Percentiles rank a stretch among this genome's conserved stretches.
Conservation (phyloP, 2,329 filamentous ascomycete species). For the Lachnellula subtilissima region DNA sequence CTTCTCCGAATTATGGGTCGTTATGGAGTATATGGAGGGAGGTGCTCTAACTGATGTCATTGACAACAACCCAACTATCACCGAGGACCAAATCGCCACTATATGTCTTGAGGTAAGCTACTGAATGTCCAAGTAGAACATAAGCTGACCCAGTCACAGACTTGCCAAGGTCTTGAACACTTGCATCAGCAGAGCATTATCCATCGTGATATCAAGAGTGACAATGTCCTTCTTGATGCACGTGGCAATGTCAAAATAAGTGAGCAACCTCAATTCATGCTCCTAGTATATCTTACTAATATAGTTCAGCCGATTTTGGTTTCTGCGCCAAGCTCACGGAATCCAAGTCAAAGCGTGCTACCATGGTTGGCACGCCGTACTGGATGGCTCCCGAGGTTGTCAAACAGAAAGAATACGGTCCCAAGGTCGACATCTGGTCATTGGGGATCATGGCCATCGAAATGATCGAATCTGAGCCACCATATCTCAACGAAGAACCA, state of each 20-base stretch:
- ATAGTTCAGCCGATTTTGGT: conserved; percentile 81
- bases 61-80: conserved; percentile 92
- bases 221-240: conserved; percentile 92
- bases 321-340: conserved; percentile 99
- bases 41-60: conserved; percentile 97
- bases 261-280: conserved; percentile 44
- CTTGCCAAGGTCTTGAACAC: conserved; percentile 90
- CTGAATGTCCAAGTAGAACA: not conserved
- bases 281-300: conserved; percentile 31
- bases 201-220: conserved; percentile 98
- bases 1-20: conserved; percentile 94
- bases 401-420: conserved; percentile 98
- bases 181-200: conserved; percentile 96
- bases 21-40: conserved; percentile 99
- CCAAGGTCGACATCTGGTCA: conserved; percentile 98
- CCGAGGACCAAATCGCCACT: conserved; percentile 94
- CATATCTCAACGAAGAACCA: conserved; percentile 96
- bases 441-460: conserved; percentile 99
- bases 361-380: conserved; percentile 98
- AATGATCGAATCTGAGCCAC: conserved; percentile 98
- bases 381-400: conserved; percentile 99
- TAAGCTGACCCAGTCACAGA: conserved; percentile 49
- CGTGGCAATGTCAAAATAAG: conserved; percentile 97
- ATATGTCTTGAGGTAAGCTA: conserved; percentile 85
- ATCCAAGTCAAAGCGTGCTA: conserved; percentile 92